A percentile compares a stretch with the other conserved stretches of the same genome.
phyloP scores from a whole-genome alignment of 1,284 basidiomycete species.

The Meripilus lineatus region DNA sequence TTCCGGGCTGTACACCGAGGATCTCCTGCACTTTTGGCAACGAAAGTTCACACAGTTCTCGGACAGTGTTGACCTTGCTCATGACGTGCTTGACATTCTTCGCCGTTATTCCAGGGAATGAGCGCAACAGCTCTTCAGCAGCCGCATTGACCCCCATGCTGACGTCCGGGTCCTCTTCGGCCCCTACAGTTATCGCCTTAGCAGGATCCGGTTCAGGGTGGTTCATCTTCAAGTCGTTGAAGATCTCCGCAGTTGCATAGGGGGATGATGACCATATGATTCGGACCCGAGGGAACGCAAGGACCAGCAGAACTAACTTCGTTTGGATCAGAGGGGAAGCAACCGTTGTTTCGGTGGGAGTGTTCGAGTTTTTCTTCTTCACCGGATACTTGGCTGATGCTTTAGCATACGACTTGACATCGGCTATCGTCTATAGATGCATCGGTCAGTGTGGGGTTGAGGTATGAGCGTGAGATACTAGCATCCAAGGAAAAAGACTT shows the following conservation, averaged over 20 bases:
- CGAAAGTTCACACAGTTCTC: constrained; percentile 70
- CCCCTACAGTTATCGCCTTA: constrained; percentile 75
- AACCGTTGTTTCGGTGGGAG: constrained; percentile 33
- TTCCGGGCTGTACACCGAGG: constrained; percentile 81
- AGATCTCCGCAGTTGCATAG: constrained; percentile 88
- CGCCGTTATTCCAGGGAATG: constrained; percentile 74
- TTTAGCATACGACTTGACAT: constrained; percentile 61
- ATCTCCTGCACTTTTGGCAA: constrained; percentile 66
- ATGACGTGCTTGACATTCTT: constrained; percentile 88
- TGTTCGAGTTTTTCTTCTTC: constrained; percentile 45
- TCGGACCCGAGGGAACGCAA: constrained; percentile 87
- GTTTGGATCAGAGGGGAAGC: constrained; percentile 64
- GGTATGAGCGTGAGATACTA: constrained; percentile 16
- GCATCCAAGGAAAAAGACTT: constrained; percentile 92
- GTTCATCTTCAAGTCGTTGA: constrained; percentile 88
- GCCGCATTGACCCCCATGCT: constrained; percentile 67
- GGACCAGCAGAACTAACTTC: constrained; percentile 86
- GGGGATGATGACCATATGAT: constrained; percentile 98
- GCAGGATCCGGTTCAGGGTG: constrained; percentile 79
- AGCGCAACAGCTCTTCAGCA: constrained; percentile 72
- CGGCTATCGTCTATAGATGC: constrained; percentile 45
- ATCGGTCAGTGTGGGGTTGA: constrained; percentile 1
- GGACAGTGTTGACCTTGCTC: constrained; percentile 72
- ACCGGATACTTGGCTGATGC: constrained; percentile 46
- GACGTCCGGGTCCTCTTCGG: constrained; percentile 64